Evolutionary conservation across 345 rosid genomes (phyloP).

Genomic region (Clausena lansium): DNA sequence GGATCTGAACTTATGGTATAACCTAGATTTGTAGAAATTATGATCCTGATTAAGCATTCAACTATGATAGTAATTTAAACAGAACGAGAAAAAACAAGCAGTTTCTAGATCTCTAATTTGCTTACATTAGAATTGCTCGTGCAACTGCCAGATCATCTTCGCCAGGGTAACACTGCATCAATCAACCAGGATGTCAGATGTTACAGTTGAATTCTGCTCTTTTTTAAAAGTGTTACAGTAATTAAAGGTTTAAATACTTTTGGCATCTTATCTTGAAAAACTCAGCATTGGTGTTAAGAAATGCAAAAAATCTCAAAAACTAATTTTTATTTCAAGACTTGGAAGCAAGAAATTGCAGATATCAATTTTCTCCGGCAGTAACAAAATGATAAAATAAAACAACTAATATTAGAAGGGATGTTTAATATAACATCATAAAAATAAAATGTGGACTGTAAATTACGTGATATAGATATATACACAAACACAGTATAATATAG

Average conservation of each 20-base stretch:
- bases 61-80: not conserved
- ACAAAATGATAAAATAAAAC: not conserved
- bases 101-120: constrained; percentile 8
- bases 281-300: not conserved
- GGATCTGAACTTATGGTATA: not conserved
- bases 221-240: not conserved
- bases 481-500: not conserved
- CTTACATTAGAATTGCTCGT: constrained; percentile 76
- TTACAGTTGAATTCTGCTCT: constrained; percentile 4
- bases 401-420: not conserved
- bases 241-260: not conserved
- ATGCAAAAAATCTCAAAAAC: not conserved
- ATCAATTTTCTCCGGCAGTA: not conserved
- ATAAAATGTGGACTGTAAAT: not conserved
- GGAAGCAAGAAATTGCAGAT: not conserved
- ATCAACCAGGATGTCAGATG: constrained; percentile 16
- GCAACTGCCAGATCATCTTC: constrained; percentile 97
- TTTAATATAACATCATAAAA: not conserved
- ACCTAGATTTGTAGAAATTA: not conserved
- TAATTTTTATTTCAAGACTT: not conserved
- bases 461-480: not conserved
- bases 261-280: not conserved
- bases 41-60: constrained; percentile 2
- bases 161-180: constrained; percentile 94
- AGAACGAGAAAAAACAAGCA: not conserved